Evolutionary conservation across 2,329 filamentous ascomycete species (phyloP).

Genomic region (Aureobasidium sp.): DNA sequence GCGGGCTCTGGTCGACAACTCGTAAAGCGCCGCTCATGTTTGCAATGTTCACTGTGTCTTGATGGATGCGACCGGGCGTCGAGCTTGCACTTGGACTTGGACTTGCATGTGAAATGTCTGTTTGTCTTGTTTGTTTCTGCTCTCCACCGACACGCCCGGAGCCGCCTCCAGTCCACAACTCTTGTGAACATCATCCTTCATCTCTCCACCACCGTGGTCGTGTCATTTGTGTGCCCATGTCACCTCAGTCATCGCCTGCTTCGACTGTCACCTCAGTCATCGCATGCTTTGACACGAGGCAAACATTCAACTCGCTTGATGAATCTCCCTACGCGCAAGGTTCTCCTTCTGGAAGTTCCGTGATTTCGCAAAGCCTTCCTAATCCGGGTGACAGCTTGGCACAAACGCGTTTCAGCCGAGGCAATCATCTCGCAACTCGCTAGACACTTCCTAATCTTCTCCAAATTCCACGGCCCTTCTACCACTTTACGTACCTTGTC

Average conservation of each 20-base stretch:
- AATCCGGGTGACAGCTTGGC: neutral
- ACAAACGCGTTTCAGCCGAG: neutral
- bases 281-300: neutral
- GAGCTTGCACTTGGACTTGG: no score
- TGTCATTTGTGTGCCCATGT: neutral
- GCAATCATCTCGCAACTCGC: neutral
- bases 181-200: neutral
- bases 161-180: neutral
- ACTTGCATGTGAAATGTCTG: conserved; percentile 2
- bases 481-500: neutral
- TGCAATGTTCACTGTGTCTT: neutral
- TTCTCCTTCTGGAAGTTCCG: no score
- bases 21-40: conserved; percentile 2
- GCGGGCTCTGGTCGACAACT: conserved; percentile 50
- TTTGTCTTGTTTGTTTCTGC: neutral
- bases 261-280: neutral
- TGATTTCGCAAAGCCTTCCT: neutral
- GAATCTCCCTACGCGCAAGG: neutral
- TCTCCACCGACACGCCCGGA: neutral
- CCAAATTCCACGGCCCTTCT: neutral
- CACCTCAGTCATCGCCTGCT: neutral
- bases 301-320: neutral
- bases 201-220: neutral
- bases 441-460: neutral
- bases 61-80: neutral